phyloP scores from a whole-genome alignment of 208 protist genomes.

The Crithidia brevicula region DNA sequence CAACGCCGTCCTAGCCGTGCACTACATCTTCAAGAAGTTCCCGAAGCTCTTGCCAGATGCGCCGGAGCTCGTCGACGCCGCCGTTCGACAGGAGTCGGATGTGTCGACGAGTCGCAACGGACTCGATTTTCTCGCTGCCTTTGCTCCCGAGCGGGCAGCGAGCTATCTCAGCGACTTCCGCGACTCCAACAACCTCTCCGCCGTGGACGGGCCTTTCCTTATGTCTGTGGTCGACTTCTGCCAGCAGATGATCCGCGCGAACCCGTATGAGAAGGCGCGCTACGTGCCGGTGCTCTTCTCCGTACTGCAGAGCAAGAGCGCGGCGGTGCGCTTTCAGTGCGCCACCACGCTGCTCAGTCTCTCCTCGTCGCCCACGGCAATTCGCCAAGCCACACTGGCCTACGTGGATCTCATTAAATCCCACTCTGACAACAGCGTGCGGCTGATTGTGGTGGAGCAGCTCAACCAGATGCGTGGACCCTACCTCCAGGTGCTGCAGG shows the following conservation, averaged over 20 bases:
- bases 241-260: conserved; percentile 76
- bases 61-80: conserved; percentile 95
- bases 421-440: conserved; percentile 98
- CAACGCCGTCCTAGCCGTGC: conserved; percentile 97
- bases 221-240: conserved; percentile 90
- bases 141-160: conserved; percentile 93
- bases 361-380: conserved; percentile 95
- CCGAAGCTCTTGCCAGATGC: conserved; percentile 97
- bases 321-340: conserved; percentile 96
- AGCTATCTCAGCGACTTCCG: conserved; percentile 91
- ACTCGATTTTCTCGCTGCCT: conserved; percentile 98
- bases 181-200: conserved; percentile 74
- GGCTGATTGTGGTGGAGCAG: conserved; percentile 97
- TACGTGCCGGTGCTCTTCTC: conserved; percentile 96
- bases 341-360: conserved; percentile 95
- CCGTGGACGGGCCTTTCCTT: conserved; percentile 93
- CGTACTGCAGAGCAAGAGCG: conserved; percentile 93
- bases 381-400: conserved; percentile 90
- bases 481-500: conserved; percentile 90
- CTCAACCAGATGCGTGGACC: conserved; percentile 91
- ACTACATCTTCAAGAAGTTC: conserved; percentile 94
- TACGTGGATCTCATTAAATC: conserved; percentile 94
- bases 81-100: conserved; percentile 91
- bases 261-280: conserved; percentile 88
- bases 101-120: conserved; percentile 96